Base-by-base conservation (phyloP, 441 rosid genomes). In the Erodium moschatum region DNA sequence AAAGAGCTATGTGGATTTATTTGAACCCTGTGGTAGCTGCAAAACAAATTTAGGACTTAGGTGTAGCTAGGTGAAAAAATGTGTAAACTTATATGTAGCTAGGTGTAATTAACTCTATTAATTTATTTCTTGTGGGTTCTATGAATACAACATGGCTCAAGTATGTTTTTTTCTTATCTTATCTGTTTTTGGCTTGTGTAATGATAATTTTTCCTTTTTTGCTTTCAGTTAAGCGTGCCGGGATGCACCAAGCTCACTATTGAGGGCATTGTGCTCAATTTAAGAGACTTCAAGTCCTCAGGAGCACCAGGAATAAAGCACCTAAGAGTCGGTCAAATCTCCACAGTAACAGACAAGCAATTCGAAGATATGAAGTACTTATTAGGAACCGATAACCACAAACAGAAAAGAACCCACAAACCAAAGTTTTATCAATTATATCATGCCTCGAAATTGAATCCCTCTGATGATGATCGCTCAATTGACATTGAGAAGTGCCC, bases 401-500 rank as follows among this genome's bases (percentile, higher is more conserved):
- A 52, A 5, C 80, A 76, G 69, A 84, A 38, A 80, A 72, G 64
- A 66, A 13, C 42, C 60, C 78, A 67, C 67, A 85, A 84, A 76
- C 99, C 89, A 11, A 92, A 80, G 69, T 88, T 83, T 78, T 90
- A 84, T 74, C 82, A 77, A 66, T 79, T 86, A 80, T 84, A 35
- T 80, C 92, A 3, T 84, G 85, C 73, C 89, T 86, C 18, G 96
- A 91, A 54, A 19, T 7, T 16, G 21, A 54, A 16, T 16, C 21
- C 4, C 15, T 16, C 20, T 74, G 87, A 84, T 18, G 61, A 54
- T 18, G 61, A 54, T 64, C 79, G 87, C 69, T 73, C 77, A n/a
- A 81, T 94, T 54, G 99, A 94, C 70, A 87, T 94, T 66, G 99
- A 94, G 81, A 78, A 78, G 77, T 94, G 99, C 76, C 99, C 97